Conservation (phyloP, 257 asterid genomes). For the Anisodus tanguticus region DNA sequence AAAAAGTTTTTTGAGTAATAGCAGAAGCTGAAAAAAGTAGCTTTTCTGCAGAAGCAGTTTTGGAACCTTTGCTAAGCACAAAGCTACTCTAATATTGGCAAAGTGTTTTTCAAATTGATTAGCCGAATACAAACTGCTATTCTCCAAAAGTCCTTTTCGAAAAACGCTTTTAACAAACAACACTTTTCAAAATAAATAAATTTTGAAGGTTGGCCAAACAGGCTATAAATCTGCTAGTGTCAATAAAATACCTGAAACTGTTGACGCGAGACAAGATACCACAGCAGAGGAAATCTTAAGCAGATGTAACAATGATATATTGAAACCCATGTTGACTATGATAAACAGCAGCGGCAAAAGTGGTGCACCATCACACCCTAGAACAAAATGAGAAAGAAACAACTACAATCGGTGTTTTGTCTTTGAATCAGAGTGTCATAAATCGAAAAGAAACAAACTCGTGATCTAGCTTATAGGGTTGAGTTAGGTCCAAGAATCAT, state of each 20-base stretch:
- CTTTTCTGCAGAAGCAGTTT: no score
- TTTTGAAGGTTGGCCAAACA: no score
- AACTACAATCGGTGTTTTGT: background rate
- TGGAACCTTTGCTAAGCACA: no score
- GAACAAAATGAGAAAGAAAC: background rate
- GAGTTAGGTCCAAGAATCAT: background rate
- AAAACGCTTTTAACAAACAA: no score
- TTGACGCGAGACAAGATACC: slow-evolving; percentile 93
- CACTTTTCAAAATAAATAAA: no score
- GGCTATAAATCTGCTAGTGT: background rate
- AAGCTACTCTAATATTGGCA: no score
- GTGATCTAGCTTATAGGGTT: background rate
- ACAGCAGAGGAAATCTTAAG: slow-evolving; percentile 96
- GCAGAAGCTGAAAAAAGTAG: no score
- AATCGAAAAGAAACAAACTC: background rate
- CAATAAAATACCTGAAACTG: slow-evolving; percentile 73
- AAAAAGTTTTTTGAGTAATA: no score
- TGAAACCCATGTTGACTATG: slow-evolving; percentile 85
- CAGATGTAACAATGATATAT: slow-evolving; percentile 81
- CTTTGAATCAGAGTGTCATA: background rate
- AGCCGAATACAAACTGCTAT: no score
- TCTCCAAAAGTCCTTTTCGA: no score
- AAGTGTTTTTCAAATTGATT: no score
- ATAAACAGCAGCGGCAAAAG: slow-evolving; percentile 80
- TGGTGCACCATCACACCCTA: slow-evolving; percentile 95